A percentile compares a stretch with the other conserved stretches of the same genome.
Evolutionary conservation across 2,329 filamentous ascomycete species (phyloP).

Genomic region (Penicillium freii): DNA sequence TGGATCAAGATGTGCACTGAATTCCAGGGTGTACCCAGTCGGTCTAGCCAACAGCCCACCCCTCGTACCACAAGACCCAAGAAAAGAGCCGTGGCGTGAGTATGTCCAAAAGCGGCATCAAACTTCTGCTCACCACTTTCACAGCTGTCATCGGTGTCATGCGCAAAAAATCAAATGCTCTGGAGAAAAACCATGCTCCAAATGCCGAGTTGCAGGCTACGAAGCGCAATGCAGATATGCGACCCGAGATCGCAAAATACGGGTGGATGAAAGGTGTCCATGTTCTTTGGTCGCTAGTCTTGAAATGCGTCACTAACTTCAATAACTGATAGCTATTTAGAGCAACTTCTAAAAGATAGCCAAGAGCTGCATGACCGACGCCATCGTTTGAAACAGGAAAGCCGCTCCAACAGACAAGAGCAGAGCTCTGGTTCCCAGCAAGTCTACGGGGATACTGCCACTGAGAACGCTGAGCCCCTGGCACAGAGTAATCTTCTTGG

Average conservation of each 20-base stretch:
- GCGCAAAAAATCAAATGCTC: constrained; percentile 47
- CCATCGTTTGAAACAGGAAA: not conserved
- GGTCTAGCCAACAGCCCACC: not conserved
- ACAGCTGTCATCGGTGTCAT: constrained; percentile 41
- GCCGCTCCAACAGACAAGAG: not conserved
- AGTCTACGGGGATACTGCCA: not conserved
- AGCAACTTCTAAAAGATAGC: constrained; percentile 22
- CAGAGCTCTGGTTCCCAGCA: not conserved
- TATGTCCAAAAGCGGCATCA: not conserved
- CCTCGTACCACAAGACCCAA: not conserved
- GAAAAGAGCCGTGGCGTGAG: constrained; percentile 7
- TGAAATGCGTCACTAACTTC: not conserved
- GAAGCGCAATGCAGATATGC: constrained; percentile 36
- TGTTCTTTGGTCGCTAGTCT: not conserved
- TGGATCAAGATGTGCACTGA: not conserved
- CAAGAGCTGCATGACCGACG: constrained; percentile 6
- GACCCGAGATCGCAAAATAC: constrained; percentile 39
- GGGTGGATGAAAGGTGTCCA: constrained; percentile 25
- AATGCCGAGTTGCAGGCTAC: constrained; percentile 34
- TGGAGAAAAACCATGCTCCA: constrained; percentile 41
- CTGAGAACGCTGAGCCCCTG: constrained; percentile 16
- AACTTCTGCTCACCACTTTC: not conserved
- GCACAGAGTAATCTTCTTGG: constrained; percentile 7
- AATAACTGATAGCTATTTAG: constrained; percentile 23
- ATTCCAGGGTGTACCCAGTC: not conserved